Base-by-base conservation (phyloP, 164 flowering plant genomes). In the Liquidambar formosana region DNA sequence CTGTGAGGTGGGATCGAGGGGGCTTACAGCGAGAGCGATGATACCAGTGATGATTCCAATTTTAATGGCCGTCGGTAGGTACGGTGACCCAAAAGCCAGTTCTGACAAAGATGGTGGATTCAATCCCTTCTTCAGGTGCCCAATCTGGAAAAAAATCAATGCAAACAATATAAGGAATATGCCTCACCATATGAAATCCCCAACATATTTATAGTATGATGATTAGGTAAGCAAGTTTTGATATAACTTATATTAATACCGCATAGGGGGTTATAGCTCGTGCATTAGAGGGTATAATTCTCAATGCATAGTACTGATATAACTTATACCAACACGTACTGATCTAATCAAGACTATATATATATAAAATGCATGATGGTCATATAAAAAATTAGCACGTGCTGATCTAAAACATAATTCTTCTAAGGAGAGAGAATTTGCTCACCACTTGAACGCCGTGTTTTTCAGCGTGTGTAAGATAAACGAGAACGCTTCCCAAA, bases 391-490 rank as follows among this genome's bases (percentile, higher is more conserved):
- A n/a, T n/a, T n/a, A n/a, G n/a, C n/a, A n/a, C n/a, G n/a, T n/a
- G n/a, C n/a, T n/a, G n/a, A 9, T 21, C 60, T 63, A 46, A 15
- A n/a, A 23, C 19, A 47, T 6, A 28, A 2, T 33, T 33, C 6
- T 33, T 6, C 2, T 33, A 33, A 33, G 2, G 41, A 33, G 41
- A 54, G 18, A 2, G 44, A n/a, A n/a, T 23, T 1, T 18, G 58
- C 83, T 79, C 28, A 94, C 98, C 81, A 92, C 90, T 92, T 86
- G 82, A 22, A 94, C 87, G 1, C 93, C 94, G 48, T 94, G 97
- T 49, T 80, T 83, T 43, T 92, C 93, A 10, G 94, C 91, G 44
- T 88, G 93, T 18, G 92, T 86, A 68, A 92, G 48, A 59, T 83
- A 92, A 8, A 86, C 97, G 46, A 94, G 83, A 38, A 89, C 19